These are phyloP conservation scores for Vigna unguiculata DNA, from an alignment of 306 rosid species.

Conservation along the genomic window DNA sequence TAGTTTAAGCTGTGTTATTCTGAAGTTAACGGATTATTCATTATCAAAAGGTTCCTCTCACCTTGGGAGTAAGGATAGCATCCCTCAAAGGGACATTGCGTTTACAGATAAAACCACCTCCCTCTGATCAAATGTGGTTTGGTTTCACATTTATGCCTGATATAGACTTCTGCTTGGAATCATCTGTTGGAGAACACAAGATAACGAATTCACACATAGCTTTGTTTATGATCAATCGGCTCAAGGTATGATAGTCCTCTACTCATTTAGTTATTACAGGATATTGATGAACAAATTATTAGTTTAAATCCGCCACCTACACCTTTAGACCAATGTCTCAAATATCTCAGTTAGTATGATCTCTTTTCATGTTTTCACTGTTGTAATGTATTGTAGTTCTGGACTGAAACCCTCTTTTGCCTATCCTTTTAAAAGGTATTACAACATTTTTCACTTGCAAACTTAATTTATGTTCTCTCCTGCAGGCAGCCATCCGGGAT, in stretches of 20 bases:
- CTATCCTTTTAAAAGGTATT: neutral
- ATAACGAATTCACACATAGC: slow-evolving; percentile 75
- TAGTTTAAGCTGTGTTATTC: slow-evolving; percentile 31
- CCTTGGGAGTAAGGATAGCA: slow-evolving; percentile 76
- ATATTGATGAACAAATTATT: slow-evolving; percentile 7
- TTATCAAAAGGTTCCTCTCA: slow-evolving; percentile 77
- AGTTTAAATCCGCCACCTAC: slow-evolving; percentile 1
- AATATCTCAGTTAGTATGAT: neutral
- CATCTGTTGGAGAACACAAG: slow-evolving; percentile 86
- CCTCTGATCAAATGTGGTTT: slow-evolving; percentile 90
- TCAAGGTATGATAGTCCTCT: slow-evolving; percentile 71
- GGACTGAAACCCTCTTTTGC: slow-evolving; percentile 4
- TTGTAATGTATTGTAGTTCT: slow-evolving; percentile 18
- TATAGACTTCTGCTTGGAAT: slow-evolving; percentile 77
- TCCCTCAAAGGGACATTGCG: slow-evolving; percentile 89
- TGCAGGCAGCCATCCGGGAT: slow-evolving; percentile 76
- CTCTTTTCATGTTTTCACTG: neutral
- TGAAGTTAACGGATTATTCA: slow-evolving; percentile 49
- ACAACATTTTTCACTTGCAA: slow-evolving; percentile 5
- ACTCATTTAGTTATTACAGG: slow-evolving; percentile 32
- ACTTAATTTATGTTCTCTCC: slow-evolving; percentile 49
- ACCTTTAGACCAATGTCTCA: slow-evolving; percentile 9
- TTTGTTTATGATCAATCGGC: slow-evolving; percentile 65
- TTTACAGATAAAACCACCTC: slow-evolving; percentile 93
- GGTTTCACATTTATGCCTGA: slow-evolving; percentile 94